Percentiles rank a stretch among this genome's conserved stretches.
These are phyloP conservation scores for Talaromyces wortmannii DNA, from an alignment of 495 filamentous ascomycete genomes.

Conservation along the genomic window DNA sequence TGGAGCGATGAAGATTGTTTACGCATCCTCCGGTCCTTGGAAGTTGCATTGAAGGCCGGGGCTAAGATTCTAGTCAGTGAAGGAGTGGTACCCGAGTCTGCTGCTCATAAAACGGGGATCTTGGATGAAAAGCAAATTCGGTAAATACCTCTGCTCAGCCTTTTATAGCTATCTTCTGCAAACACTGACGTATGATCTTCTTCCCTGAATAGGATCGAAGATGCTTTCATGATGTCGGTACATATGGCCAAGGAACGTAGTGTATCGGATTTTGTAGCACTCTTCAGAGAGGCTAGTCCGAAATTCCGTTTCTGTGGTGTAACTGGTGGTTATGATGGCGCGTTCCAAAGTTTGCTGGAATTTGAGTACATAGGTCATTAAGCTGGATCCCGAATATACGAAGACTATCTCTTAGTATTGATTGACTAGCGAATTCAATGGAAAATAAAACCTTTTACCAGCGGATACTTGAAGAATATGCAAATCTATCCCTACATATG, in stretches of 20 bases:
- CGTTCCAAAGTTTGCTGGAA: conserved; percentile 19
- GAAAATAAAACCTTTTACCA: no score
- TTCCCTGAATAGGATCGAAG: conserved; percentile 12
- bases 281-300: conserved; percentile 12
- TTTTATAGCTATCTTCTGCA: background rate
- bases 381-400: background rate
- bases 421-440: no score
- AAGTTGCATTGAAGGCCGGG: conserved; percentile 49
- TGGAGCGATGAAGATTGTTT: conserved; percentile 30
- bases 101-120: conserved; percentile 3
- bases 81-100: conserved; percentile 17
- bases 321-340: conserved; percentile 14
- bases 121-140: conserved; percentile 9
- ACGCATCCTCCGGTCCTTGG: conserved; percentile 32
- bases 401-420: no score
- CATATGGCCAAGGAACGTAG: conserved; percentile 18
- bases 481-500: no score
- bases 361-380: conserved; percentile 7
- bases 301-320: conserved; percentile 15
- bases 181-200: background rate
- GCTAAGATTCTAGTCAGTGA: conserved; percentile 32
- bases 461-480: no score
- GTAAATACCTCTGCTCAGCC: conserved; percentile 10
- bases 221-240: conserved; percentile 17
- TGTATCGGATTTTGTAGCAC: conserved; percentile 14